phyloP scores from a whole-genome alignment of 2,329 filamentous ascomycete genomes.

The Byssoonygena ceratinophila region DNA sequence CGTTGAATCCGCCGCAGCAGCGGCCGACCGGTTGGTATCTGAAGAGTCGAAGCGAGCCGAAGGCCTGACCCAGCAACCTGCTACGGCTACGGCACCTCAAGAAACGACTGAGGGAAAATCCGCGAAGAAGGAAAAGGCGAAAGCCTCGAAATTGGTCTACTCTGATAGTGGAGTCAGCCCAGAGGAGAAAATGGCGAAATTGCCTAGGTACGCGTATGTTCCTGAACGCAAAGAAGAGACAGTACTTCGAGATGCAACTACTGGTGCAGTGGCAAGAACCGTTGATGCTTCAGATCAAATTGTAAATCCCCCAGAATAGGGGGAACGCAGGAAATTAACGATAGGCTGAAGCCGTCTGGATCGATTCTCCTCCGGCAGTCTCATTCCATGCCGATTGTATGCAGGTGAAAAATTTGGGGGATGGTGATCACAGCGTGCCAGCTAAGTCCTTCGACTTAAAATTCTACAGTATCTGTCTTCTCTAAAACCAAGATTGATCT shows the following conservation, averaged over 20 bases:
- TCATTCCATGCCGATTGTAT: slow-evolving; percentile 2
- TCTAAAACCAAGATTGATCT: slow-evolving; percentile 16
- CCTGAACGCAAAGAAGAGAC: slow-evolving; percentile 37
- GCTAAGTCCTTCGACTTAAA: slow-evolving; percentile 18
- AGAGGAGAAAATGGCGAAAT: slow-evolving; percentile 76
- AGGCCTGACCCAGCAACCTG: slow-evolving; percentile 25
- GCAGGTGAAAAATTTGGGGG: background rate
- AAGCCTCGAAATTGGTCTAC: slow-evolving; percentile 63
- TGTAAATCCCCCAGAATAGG: slow-evolving; percentile 26
- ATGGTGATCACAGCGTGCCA: slow-evolving; percentile 14
- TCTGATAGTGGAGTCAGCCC: slow-evolving; percentile 68
- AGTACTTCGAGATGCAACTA: slow-evolving; percentile 27
- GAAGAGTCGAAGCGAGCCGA: slow-evolving; percentile 40
- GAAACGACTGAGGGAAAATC: slow-evolving; percentile 45
- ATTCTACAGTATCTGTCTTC: slow-evolving; percentile 12
- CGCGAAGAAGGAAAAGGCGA: slow-evolving; percentile 55
- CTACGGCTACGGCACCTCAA: slow-evolving; percentile 30
- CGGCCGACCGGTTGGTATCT: slow-evolving; percentile 44
- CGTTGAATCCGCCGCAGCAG: slow-evolving; percentile 26
- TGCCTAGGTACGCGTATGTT: slow-evolving; percentile 64
- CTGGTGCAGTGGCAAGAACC: slow-evolving; percentile 26
- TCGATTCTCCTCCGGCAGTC: no score
- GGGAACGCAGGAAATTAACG: background rate
- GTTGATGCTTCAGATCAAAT: slow-evolving; percentile 29
- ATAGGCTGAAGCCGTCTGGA: background rate